Evolutionary conservation across 164 flowering plant genomes (phyloP).

Genomic region (Vitis vinifera): ASM3070453v1 NC_081813.1:1887001-1887500

Average conservation of each 20-base stretch:
- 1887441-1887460: constrained; percentile 52
- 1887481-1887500: constrained; percentile 56
- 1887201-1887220: constrained; percentile 53
- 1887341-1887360: not conserved
- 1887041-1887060: constrained; percentile 15
- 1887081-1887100: constrained; percentile 25
- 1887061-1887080: constrained; percentile 26
- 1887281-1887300: constrained; percentile 68
- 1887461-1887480: constrained; percentile 57
- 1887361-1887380: not conserved
- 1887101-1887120: constrained; percentile 31
- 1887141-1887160: constrained; percentile 18
- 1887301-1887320: constrained; percentile 6
- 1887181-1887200: not conserved
- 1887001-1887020: constrained; percentile 6
- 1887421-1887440: constrained; percentile 73
- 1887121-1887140: constrained; percentile 28
- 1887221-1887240: constrained; percentile 57
- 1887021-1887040: constrained; percentile 17
- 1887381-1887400: constrained; percentile 4
- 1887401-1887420: constrained; percentile 55
- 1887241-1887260: constrained; percentile 68
- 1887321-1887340: not conserved
- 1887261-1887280: constrained; percentile 64
- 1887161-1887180: not conserved